phyloP scores from a whole-genome alignment of 805 yeast genomes.

The Lachancea lanzarotensis region DNA sequence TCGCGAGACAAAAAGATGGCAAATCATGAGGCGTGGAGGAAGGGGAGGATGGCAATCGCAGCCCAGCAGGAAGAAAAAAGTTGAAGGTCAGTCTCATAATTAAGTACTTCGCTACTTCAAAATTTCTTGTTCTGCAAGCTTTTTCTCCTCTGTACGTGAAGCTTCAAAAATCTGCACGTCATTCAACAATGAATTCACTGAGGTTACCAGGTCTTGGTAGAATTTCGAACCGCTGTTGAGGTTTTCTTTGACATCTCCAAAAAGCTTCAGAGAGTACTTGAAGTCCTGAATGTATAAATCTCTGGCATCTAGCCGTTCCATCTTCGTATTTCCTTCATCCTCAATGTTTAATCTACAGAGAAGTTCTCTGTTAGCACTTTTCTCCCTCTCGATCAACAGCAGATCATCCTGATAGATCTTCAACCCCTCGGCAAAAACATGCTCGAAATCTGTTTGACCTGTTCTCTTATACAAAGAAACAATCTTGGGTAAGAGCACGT shows the following conservation, averaged over 20 bases:
- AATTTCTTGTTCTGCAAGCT: constrained; percentile 38
- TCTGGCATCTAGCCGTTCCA: constrained; percentile 15
- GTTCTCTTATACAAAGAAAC: constrained; percentile 40
- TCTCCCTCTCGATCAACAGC: constrained; percentile 39
- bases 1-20: constrained; percentile 44
- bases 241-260: constrained; percentile 50
- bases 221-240: constrained; percentile 64
- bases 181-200: constrained; percentile 39
- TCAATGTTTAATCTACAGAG: constrained; percentile 38
- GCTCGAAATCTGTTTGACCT: constrained; percentile 34
- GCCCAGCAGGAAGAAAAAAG: background rate
- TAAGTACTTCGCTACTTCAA: background rate
- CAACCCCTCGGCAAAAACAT: constrained; percentile 39
- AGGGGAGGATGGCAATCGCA: constrained; percentile 5
- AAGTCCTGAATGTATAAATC: constrained; percentile 24
- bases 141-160: constrained; percentile 44
- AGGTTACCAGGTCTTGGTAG: constrained; percentile 53
- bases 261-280: constrained; percentile 30
- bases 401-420: constrained; percentile 46
- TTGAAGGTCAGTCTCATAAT: background rate
- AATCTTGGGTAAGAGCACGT: constrained; percentile 47
- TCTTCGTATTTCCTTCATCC: constrained; percentile 19
- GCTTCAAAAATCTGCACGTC: constrained; percentile 46
- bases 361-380: constrained; percentile 33
- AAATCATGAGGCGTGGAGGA: constrained; percentile 44